Evolutionary conservation across 306 rosid genomes (phyloP), one percentile per base, ranked within the genome.

Genomic region (Myrica gale): DNA sequence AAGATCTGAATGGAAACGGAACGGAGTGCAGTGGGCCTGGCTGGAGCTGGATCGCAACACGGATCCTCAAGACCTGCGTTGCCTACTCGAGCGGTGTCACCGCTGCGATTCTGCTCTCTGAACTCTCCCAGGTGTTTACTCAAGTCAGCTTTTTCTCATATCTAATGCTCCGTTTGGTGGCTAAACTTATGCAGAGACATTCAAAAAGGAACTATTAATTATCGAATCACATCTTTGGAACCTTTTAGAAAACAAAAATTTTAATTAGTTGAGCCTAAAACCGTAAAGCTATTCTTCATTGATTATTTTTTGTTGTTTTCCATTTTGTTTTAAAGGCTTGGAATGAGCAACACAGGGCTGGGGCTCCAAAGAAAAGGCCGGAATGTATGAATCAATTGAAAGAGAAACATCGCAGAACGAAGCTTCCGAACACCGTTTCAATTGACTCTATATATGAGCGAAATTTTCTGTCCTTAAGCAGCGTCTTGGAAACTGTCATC

Each of bases 41-140:
- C 19, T 91, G 97, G 98, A 88, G 79, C 44, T 94, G 97, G 98
- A 87, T 86, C 61, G 87, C 84, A 7, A 88, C 90, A 71, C 94
- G 90, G 61, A 80, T 94, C 57, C 92, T 94, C 83, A 91, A 84
- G 82, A 88, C 94, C 79, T 94, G 97, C 75, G 9, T 76, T 73
- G 82, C 96, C 74, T 94, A 91, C 78, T 94, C 97, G 5, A 90
- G 96, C 75, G 96, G 95, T 4, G 97, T 92, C 62, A 94, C 96
- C 60, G 79, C 96, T 1, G 97, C 97, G 1, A 92, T 92, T 76
- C 73, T 94, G 63, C 98, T 94, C 79, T 89, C 97, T 50, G 97
- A 90, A 70, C 88, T 94, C 82, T 81, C 86, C 80, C 92, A 86
- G 96, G 97, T 91, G 70, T 54, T 32, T 32, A 6, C 50, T 50